Percentiles rank a stretch among this genome's conserved stretches.
Evolutionary conservation across 331 rosid genomes (phyloP).

Genomic region (Quercus phellos): DNA sequence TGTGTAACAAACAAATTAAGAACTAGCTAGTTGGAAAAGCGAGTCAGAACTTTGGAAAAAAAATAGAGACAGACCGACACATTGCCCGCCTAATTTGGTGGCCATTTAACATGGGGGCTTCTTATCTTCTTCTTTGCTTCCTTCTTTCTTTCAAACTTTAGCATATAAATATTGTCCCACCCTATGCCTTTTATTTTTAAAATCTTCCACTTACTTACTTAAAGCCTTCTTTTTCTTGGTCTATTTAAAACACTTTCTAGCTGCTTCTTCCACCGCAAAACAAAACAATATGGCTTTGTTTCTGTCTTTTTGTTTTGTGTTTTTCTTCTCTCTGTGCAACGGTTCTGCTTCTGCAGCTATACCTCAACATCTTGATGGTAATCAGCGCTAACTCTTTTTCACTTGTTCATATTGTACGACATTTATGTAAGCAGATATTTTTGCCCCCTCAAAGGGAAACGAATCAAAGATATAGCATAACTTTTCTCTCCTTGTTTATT

Average conservation of each 20-base stretch:
- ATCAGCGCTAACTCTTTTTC: neutral
- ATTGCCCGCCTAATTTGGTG: conserved; percentile 27
- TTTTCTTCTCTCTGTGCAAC: conserved; percentile 12
- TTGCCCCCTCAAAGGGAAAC: too few species aligned
- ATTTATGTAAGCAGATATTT: too few species aligned
- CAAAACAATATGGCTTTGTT: conserved; percentile 4
- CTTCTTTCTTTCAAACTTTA: neutral
- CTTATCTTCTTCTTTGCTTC: neutral
- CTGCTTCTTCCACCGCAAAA: neutral
- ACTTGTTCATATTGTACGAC: neutral
- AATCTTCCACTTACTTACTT: neutral
- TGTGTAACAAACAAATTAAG: neutral
- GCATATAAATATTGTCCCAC: neutral
- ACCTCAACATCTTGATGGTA: conserved; percentile 32
- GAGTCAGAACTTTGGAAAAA: neutral
- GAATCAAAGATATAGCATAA: too few species aligned
- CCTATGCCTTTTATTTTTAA: neutral
- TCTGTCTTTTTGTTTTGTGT: neutral
- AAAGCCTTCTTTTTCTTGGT: neutral
- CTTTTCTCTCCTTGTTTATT: too few species aligned
- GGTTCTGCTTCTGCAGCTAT: conserved; percentile 14
- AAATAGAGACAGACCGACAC: conserved; percentile 18
- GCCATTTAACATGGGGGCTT: conserved; percentile 24
- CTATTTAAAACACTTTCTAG: neutral
- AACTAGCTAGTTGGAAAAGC: neutral